Evolutionary conservation across 1,139 yeast species (phyloP).

Genomic region (Geotrichum bryndzae): DNA sequence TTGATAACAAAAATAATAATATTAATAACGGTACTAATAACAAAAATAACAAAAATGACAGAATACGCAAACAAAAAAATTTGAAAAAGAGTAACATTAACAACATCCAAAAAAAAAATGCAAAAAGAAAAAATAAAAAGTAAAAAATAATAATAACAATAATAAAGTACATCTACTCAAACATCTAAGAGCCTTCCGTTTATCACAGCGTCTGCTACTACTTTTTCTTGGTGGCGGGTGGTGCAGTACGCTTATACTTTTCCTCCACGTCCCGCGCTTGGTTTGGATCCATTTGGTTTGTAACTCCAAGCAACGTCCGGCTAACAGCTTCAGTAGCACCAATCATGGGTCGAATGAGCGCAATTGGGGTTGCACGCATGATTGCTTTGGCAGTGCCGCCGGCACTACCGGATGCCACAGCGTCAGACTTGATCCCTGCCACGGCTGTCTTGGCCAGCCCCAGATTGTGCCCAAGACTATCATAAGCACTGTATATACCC

Average conservation of each 20-base stretch:
- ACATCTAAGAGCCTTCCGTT: neutral
- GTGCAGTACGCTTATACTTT: conserved; percentile 6
- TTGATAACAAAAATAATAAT: no score
- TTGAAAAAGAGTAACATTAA: no score
- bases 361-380: conserved; percentile 74
- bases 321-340: conserved; percentile 92
- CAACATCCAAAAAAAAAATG: neutral
- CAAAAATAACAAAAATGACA: no score
- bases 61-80: no score
- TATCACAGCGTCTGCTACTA: neutral
- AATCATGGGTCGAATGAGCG: conserved; percentile 75
- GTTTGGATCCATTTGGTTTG: conserved; percentile 71
- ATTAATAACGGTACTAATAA: no score
- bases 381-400: conserved; percentile 63
- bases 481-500: conserved; percentile 69
- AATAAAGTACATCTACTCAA: neutral
- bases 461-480: conserved; percentile 64
- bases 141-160: neutral
- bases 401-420: conserved; percentile 50
- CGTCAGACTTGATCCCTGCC: conserved; percentile 51
- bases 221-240: neutral
- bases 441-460: conserved; percentile 62
- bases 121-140: neutral
- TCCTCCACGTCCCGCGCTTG: conserved; percentile 47
- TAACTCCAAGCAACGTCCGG: conserved; percentile 73